Evolutionary conservation across 805 yeast species (phyloP).

Genomic region (Limtongia smithiae): DNA sequence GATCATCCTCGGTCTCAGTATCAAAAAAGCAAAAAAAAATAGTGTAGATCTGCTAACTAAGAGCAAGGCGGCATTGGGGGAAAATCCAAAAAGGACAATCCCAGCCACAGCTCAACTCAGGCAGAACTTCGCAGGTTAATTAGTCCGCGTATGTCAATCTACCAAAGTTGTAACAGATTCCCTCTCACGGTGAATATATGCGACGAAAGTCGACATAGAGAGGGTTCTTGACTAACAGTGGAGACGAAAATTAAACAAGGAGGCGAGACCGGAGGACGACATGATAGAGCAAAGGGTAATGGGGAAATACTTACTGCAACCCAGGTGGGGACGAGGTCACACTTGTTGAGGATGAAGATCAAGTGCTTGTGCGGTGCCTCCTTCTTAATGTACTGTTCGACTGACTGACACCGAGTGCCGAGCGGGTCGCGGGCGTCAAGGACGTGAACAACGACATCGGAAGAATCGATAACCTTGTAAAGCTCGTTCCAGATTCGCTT

Average conservation of each 20-base stretch:
- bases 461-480: conserved; percentile 94
- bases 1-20: conserved; percentile 8
- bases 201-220: conserved; percentile 18
- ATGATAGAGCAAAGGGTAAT: conserved; percentile 14
- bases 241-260: conserved; percentile 36
- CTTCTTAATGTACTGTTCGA: conserved; percentile 85
- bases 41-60: conserved; percentile 88
- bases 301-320: conserved; percentile 81
- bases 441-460: conserved; percentile 95
- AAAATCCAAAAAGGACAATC: conserved; percentile 34
- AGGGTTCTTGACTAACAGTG: conserved; percentile 62
- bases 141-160: conserved; percentile 53
- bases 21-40: conserved; percentile 12
- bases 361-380: conserved; percentile 97
- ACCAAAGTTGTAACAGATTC: conserved; percentile 98
- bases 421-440: conserved; percentile 96
- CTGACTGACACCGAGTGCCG: conserved; percentile 91
- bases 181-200: conserved; percentile 43
- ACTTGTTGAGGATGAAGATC: conserved; percentile 89
- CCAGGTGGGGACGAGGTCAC: conserved; percentile 99
- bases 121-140: conserved; percentile 49
- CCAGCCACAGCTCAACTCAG: conserved; percentile 71
- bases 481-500: conserved; percentile 98
- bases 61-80: conserved; percentile 45
- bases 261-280: conserved; percentile 1